These are phyloP conservation scores for Trichophyton equinum DNA, from an alignment of 2,329 filamentous ascomycete species.

Conservation along the genomic window DNA sequence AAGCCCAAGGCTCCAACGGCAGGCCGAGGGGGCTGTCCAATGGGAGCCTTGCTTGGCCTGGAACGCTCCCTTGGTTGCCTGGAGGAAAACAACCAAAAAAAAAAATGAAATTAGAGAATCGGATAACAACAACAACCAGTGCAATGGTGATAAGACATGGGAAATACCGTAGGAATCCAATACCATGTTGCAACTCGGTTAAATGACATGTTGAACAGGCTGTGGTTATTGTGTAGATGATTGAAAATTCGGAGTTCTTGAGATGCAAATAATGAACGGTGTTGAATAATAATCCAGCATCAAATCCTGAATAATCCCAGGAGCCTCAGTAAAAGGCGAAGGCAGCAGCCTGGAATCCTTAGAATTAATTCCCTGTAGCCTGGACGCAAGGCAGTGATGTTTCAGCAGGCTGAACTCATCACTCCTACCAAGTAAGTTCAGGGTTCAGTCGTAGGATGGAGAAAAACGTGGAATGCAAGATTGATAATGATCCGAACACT, in stretches of 20 bases:
- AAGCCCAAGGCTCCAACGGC: slow-evolving; percentile 4
- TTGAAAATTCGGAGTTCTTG: background rate
- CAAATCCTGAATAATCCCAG: background rate
- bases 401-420: background rate
- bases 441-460: background rate
- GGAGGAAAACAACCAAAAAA: background rate
- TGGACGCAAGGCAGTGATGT: slow-evolving; percentile 1
- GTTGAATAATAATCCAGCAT: background rate
- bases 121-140: background rate
- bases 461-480: background rate
- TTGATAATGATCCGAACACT: background rate
- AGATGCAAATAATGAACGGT: background rate
- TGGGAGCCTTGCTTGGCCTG: background rate
- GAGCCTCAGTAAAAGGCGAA: background rate
- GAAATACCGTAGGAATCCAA: background rate
- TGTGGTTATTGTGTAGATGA: background rate
- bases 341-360: background rate
- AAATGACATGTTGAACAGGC: background rate
- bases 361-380: background rate
- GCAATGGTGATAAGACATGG: background rate
- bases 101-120: background rate
- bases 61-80: background rate
- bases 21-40: background rate
- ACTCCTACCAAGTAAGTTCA: background rate
- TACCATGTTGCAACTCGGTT: background rate